phyloP scores from a whole-genome alignment of 2,329 filamentous ascomycete species.

The Macrophomina phaseolina region DNA sequence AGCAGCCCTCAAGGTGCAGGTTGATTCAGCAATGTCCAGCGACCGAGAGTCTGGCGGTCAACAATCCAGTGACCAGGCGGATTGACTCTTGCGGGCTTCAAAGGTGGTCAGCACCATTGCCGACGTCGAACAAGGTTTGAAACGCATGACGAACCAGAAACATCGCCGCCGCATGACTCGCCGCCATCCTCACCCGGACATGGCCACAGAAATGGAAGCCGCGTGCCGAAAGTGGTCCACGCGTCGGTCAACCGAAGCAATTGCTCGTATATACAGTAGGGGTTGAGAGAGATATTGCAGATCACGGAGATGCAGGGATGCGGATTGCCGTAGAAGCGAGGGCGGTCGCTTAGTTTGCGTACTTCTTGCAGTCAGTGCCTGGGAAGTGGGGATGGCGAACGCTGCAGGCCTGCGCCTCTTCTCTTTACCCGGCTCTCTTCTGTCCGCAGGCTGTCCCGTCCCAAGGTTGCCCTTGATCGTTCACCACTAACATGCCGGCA shows the following conservation, averaged over 20 bases:
- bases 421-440: not conserved
- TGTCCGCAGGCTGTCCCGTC: not conserved
- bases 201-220: conserved; percentile 9
- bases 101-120: not conserved
- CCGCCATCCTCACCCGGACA: conserved; percentile 5
- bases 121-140: conserved; percentile 7
- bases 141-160: conserved; percentile 18
- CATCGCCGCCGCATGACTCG: conserved; percentile 20
- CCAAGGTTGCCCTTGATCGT: not conserved
- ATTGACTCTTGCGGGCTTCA: conserved; percentile 1
- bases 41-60: not conserved
- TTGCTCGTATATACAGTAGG: conserved; percentile 1
- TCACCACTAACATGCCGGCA: not conserved
- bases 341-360: not conserved
- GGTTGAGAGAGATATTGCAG: not conserved
- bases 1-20: conserved; percentile 2
- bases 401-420: not conserved
- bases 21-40: not conserved
- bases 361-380: not conserved
- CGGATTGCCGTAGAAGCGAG: not conserved
- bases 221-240: not conserved
- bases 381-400: not conserved
- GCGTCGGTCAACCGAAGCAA: not conserved
- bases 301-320: not conserved
- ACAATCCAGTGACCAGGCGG: not conserved